Evolutionary conservation across 2,329 filamentous ascomycete genomes (phyloP).

Genomic region (Penicillium decumbens): DNA sequence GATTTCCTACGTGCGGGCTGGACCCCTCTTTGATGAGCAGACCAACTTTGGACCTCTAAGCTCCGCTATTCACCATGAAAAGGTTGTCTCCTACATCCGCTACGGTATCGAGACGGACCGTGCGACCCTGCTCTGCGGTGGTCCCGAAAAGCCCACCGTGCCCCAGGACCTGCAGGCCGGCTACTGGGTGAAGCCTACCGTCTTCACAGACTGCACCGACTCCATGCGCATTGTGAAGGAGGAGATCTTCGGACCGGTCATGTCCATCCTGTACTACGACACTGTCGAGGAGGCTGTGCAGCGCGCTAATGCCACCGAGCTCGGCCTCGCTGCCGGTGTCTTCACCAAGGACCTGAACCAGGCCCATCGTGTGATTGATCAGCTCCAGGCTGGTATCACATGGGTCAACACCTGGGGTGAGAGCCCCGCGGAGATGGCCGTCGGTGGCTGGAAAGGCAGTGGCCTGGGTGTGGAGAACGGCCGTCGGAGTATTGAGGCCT

Average conservation of each 20-base stretch:
- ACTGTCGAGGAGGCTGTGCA: slow-evolving; percentile 63
- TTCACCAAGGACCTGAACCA: slow-evolving; percentile 71
- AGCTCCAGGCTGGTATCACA: slow-evolving; percentile 77
- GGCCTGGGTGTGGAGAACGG: slow-evolving; percentile 86
- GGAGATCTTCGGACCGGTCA: slow-evolving; percentile 86
- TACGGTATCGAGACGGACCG: slow-evolving; percentile 69
- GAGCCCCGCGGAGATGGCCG: slow-evolving; percentile 83
- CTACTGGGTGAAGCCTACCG: slow-evolving; percentile 79
- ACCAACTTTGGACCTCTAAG: slow-evolving; percentile 85
- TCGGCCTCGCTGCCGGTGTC: slow-evolving; percentile 79
- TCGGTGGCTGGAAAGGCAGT: slow-evolving; percentile 88
- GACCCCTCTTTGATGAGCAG: slow-evolving; percentile 63
- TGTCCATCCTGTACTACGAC: slow-evolving; percentile 72
- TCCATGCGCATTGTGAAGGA: slow-evolving; percentile 73
- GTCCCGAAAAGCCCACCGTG: slow-evolving; percentile 55
- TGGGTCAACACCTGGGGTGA: slow-evolving; percentile 97
- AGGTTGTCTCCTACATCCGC: slow-evolving; percentile 71
- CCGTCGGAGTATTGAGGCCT: slow-evolving; percentile 69
- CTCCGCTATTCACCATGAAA: slow-evolving; percentile 67
- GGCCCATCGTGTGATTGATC: slow-evolving; percentile 66
- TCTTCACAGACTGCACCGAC: slow-evolving; percentile 83
- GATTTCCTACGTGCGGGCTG: slow-evolving; percentile 65
- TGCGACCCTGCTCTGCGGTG: slow-evolving; percentile 70
- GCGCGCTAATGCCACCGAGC: slow-evolving; percentile 70
- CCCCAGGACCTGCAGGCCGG: slow-evolving; percentile 54